Base-by-base conservation (phyloP, 805 yeast genomes). In the Candida chauliodis region DNA sequence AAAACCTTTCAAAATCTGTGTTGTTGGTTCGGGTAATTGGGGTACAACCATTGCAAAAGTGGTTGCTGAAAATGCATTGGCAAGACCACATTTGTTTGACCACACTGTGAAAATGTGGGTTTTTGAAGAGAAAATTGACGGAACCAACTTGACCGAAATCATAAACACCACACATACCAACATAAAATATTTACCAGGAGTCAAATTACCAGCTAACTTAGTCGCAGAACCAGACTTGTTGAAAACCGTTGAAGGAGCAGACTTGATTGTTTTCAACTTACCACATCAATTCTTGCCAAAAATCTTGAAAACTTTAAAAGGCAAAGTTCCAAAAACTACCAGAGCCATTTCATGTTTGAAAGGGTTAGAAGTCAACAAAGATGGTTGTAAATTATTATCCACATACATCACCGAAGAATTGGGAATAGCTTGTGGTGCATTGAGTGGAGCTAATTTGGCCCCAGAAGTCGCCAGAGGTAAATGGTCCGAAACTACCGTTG, bases 371-470 rank as follows among this genome's bases (percentile, higher is more conserved):
- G 74, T 69, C 24, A 58, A 58, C 19, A 61, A 67, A 33, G 55
- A 58, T 27, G 73, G 73, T 26, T 66, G 72, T 53, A 63, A 65
- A 46, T 64, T 69, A 52, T 62, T 69, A 47, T 63, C 71, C 32
- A 66, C 66, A 24, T 61, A 61, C 37, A 68, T 69, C 44, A 63
- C 69, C 35, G 74, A 69, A 45, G 51, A 59, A 22, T 64, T 69
- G 55, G 70, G 71, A 28, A 58, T 69, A 41, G 53, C 55, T 43
- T 69, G 74, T 46, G 74, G 73, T 38, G 73, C 66, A 5, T 55
- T 69, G 36, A 62, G 70, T n/a, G 74, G 74, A n/a, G 74, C 74
- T 40, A 69, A 69, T 51, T 58, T 69, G 41, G 74, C 74, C 41
- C 63, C 64, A 17, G 74, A 69, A 50, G 71, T 69, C 20, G 74